phyloP scores from a whole-genome alignment of 2,329 filamentous ascomycete genomes.

The Pyrenochaeta sp. region DNA sequence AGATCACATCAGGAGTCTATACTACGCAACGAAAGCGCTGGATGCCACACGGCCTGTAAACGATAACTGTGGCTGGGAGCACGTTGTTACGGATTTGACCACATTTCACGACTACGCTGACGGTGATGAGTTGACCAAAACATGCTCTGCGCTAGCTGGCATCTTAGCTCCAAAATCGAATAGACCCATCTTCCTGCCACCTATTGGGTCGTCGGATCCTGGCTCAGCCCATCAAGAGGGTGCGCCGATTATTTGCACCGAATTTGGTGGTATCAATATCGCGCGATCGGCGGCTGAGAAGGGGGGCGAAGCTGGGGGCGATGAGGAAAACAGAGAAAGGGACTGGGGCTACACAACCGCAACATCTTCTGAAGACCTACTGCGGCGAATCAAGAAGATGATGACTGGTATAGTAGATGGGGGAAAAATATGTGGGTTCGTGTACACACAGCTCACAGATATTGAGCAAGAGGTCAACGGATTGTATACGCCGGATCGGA shows the following conservation, averaged over 20 bases:
- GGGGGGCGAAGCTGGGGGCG: constrained; percentile 8
- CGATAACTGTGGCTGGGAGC: constrained; percentile 77
- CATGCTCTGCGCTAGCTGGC: constrained; percentile 61
- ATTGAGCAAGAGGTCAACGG: constrained; percentile 76
- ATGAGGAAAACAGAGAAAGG: constrained; percentile 53
- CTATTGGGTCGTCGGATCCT: constrained; percentile 45
- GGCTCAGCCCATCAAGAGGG: constrained; percentile 62
- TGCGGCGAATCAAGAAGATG: constrained; percentile 66
- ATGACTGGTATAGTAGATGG: constrained; percentile 66
- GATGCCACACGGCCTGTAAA: constrained; percentile 72
- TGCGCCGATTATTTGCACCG: constrained; percentile 71
- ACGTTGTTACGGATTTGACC: constrained; percentile 69
- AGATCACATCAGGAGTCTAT: constrained; percentile 70
- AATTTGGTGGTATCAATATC: constrained; percentile 75
- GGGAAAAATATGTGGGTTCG: constrained; percentile 68
- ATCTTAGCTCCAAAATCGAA: constrained; percentile 65
- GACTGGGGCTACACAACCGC: constrained; percentile 75
- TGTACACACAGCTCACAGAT: constrained; percentile 70
- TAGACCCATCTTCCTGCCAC: constrained; percentile 63
- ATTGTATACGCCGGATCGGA: constrained; percentile 69
- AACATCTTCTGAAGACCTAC: constrained; percentile 65
- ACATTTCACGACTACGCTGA: constrained; percentile 76
- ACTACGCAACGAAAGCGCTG: constrained; percentile 70
- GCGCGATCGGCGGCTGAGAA: constrained; percentile 54
- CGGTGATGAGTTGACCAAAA: constrained; percentile 62